Evolutionary conservation across 1,139 yeast genomes (phyloP).

Genomic region (Hemisphaericaspora xylofermentans): DNA sequence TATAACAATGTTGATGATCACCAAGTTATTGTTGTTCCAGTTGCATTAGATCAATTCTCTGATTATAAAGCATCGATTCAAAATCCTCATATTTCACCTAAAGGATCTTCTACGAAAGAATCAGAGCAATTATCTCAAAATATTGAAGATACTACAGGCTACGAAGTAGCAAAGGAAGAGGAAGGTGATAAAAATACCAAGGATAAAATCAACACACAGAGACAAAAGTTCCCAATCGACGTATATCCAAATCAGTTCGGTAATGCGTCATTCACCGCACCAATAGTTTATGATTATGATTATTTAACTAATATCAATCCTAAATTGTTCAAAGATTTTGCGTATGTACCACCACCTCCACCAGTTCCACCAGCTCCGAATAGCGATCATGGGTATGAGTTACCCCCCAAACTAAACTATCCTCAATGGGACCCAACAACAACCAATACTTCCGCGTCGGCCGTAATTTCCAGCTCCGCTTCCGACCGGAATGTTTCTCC

Average conservation of each 20-base stretch:
- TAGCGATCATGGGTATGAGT: constrained; percentile 6
- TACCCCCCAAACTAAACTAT: constrained; percentile 23
- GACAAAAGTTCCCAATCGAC: constrained; percentile 8
- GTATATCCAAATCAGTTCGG: constrained; percentile 7
- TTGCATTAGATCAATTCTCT: constrained; percentile 44
- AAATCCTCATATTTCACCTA: constrained; percentile 1
- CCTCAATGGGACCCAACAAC: constrained; percentile 22
- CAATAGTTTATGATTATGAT: constrained; percentile 47
- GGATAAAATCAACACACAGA: constrained; percentile 5
- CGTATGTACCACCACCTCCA: constrained; percentile 30
- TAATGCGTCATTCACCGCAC: constrained; percentile 30
- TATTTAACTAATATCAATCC: constrained; percentile 41
- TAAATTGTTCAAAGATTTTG: constrained; percentile 38
- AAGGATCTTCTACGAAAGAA: background rate
- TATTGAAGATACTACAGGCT: background rate
- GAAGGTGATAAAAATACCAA: constrained; percentile 2
- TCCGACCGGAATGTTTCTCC: constrained; percentile 13
- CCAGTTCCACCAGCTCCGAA: constrained; percentile 6
- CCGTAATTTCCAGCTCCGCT: background rate
- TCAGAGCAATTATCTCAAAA: no score
- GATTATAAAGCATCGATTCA: constrained; percentile 20
- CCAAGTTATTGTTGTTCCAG: constrained; percentile 64
- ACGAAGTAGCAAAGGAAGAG: constrained; percentile 5
- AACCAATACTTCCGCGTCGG: background rate
- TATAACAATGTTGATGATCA: constrained; percentile 47